phyloP scores from a whole-genome alignment of 2,329 filamentous ascomycete genomes.

The Gremmenia infestans region DNA sequence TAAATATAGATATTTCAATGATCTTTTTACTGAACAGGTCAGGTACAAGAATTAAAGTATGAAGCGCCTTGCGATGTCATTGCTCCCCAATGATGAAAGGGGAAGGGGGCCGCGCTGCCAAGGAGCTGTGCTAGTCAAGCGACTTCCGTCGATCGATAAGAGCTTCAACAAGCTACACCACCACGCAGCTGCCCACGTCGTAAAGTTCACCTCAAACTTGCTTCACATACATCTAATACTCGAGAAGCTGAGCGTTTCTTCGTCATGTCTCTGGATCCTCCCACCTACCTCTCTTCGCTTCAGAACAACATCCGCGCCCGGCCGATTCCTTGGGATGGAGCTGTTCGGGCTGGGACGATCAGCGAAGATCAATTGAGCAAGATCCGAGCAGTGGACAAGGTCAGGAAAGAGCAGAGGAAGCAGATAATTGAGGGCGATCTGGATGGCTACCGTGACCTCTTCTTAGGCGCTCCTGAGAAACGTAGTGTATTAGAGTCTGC shows the following conservation, averaged over 20 bases:
- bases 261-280: slow-evolving; percentile 83
- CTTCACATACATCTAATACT: slow-evolving; percentile 11
- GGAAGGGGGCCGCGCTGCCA: not conserved
- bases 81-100: not conserved
- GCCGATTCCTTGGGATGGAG: slow-evolving; percentile 96
- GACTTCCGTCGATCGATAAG: slow-evolving; percentile 22
- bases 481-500: slow-evolving; percentile 76
- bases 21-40: too few species aligned
- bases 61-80: not conserved
- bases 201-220: slow-evolving; percentile 6
- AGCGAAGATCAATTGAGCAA: slow-evolving; percentile 90
- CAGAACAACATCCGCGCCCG: slow-evolving; percentile 96
- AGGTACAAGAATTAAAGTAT: too few species aligned
- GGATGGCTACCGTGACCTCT: slow-evolving; percentile 71
- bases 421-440: slow-evolving; percentile 77
- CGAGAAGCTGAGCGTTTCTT: slow-evolving; percentile 18
- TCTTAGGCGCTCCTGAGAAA: slow-evolving; percentile 70
- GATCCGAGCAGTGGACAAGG: slow-evolving; percentile 95
- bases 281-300: slow-evolving; percentile 79
- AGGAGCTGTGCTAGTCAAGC: slow-evolving; percentile 5
- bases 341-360: slow-evolving; percentile 87
- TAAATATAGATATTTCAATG: too few species aligned
- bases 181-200: slow-evolving; percentile 1
- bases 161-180: slow-evolving; percentile 20
- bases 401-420: slow-evolving; percentile 83